Evolutionary conservation across 1,284 basidiomycete species (phyloP), one percentile per base, ranked within the genome.

Genomic region (Cyathus pygmaeus): DNA sequence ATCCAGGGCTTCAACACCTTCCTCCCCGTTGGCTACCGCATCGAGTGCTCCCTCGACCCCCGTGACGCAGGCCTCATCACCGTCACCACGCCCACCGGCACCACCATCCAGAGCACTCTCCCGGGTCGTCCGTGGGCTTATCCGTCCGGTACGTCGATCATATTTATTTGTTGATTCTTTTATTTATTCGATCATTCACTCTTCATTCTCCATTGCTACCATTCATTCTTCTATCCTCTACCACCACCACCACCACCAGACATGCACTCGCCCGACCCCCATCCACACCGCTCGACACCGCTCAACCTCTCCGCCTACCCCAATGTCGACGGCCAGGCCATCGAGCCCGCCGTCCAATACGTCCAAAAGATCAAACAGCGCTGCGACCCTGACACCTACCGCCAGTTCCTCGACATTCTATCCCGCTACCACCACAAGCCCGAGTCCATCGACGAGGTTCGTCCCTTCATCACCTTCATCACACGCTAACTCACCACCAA

Each of bases 1-100:
- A 99, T 99, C 59, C 94, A 98, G 79, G 98, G 98, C 33, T 99
- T 99, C 88, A 99, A 99, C 82, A 99, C 97, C 3, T 99, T 99
- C 80, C 88, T 99, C 2, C 98, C 98, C 1, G 89, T 94, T 24
- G 97, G 97, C 36, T 99, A 99, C 81, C 92, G 95, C 65, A 99
- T 99, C 76, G 96, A 99, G 72, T 92, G 96, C 76, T 90, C 92
- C 61, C 84, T 82, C 46, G 90, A 92, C 77, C 87, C 90, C n/a
- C 81, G 84, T 65, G 89, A 94, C 70, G 85, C 56, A 92, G 92
- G n/a, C 71, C 87, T 90, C 59, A 99, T 99, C 80, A 96, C 93
- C 21, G 97, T 99, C 70, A 98, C 95, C 9, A 99, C 97, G 1
- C 96, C 96, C 23, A 85, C 88, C 59, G 96, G 96, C 49, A 94